Evolutionary conservation across 2,329 filamentous ascomycete species (phyloP), one percentile per base, ranked within the genome.

Genomic region (Eutypella sp.): DNA sequence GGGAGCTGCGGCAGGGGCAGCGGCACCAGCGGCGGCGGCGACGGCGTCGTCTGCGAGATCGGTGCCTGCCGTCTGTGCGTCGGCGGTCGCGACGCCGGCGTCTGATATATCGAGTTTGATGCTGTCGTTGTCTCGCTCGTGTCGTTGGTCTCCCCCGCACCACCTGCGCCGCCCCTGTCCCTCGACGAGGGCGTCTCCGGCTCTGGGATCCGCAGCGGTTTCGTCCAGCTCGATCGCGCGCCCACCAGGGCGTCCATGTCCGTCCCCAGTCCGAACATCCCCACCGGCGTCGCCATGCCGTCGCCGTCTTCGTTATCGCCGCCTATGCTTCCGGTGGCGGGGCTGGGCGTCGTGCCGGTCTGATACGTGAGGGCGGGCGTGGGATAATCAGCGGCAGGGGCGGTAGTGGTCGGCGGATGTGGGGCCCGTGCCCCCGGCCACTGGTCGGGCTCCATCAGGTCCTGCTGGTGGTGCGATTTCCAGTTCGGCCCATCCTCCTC

Each of bases 341-440:
- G 11, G 16, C 29, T 33, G n/a, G n/a, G n/a, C n/a, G n/a, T n/a
- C n/a, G n/a, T n/a, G n/a, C n/a, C n/a, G n/a, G n/a, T n/a, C n/a
- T n/a, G n/a, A n/a, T n/a, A n/a, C n/a, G n/a, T n/a, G n/a, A n/a
- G n/a, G n/a, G n/a, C n/a, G n/a, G n/a, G n/a, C n/a, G n/a, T n/a
- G n/a, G n/a, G n/a, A n/a, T n/a, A n/a, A n/a, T n/a, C n/a, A n/a
- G n/a, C n/a, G n/a, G n/a, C n/a, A n/a, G n/a, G n/a, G n/a, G n/a
- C n/a, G n/a, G n/a, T n/a, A n/a, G n/a, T n/a, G n/a, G n/a, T n/a
- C n/a, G n/a, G n/a, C n/a, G n/a, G n/a, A n/a, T n/a, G n/a, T n/a
- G n/a, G n/a, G n/a, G n/a, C n/a, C n/a, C n/a, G n/a, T n/a, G 55
- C 54, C 25, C 49, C 44, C 3, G 52, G 52, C 59, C 59, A 62